Evolutionary conservation across 1,284 basidiomycete species (phyloP).

Genomic region (Naganishia liquefaciens): DNA sequence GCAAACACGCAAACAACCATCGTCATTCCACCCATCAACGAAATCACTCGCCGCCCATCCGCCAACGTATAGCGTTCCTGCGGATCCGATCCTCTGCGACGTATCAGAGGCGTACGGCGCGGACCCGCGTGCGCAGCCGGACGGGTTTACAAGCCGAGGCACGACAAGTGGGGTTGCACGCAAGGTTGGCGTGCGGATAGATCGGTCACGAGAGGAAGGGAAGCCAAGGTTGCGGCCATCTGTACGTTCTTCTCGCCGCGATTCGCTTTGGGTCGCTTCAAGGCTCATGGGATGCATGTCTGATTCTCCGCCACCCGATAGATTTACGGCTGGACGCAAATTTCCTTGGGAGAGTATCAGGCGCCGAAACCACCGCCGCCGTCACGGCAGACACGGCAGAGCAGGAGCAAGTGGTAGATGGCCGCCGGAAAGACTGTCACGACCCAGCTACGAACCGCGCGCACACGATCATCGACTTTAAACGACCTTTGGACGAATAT

Average conservation of each 20-base stretch:
- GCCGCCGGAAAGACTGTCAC: neutral
- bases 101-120: constrained; percentile 51
- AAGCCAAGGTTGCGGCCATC: neutral
- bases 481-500: too few relatives aligned
- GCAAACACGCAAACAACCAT: constrained; percentile 3
- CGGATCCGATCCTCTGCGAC: constrained; percentile 42
- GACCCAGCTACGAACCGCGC: neutral
- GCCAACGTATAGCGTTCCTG: neutral
- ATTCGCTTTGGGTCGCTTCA: neutral
- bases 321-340: constrained; percentile 29
- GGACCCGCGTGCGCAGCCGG: constrained; percentile 40
- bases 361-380: constrained; percentile 26
- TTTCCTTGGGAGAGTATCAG: constrained; percentile 10
- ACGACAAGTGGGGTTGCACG: neutral
- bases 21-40: neutral
- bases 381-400: constrained; percentile 1
- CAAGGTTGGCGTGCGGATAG: neutral
- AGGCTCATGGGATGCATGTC: neutral
- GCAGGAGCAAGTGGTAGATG: neutral
- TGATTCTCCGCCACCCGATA: neutral
- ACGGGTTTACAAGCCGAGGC: constrained; percentile 39
- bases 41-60: neutral
- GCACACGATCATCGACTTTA: neutral
- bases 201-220: neutral
- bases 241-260: neutral